These are phyloP conservation scores for Suillus placidus DNA, from an alignment of 768 basidiomycete species.

Conservation along the genomic window DNA sequence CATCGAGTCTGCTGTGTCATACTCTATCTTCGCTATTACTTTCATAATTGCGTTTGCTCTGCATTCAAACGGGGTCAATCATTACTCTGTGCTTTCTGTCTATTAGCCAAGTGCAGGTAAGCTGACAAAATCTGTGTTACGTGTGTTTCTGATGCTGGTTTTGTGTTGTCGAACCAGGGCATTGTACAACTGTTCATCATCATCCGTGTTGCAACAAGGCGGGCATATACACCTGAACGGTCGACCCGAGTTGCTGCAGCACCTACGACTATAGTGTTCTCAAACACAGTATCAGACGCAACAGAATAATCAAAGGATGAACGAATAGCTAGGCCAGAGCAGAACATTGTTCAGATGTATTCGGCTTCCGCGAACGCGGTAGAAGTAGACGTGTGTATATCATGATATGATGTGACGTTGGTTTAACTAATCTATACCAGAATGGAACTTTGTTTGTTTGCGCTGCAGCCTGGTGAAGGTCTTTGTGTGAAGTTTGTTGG, in stretches of 20 bases:
- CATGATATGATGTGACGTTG: background rate
- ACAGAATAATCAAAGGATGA: background rate
- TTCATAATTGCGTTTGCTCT: slow-evolving; percentile 36
- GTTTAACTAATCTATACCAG: background rate
- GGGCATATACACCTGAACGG: slow-evolving; percentile 14
- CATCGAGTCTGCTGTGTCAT: slow-evolving; percentile 39
- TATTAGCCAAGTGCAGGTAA: slow-evolving; percentile 36
- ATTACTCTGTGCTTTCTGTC: slow-evolving; percentile 34
- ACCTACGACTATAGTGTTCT: background rate
- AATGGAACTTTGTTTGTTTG: background rate
- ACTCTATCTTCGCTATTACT: slow-evolving; percentile 29
- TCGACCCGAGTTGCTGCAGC: background rate
- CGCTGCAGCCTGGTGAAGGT: no score
- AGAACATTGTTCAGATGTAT: background rate
- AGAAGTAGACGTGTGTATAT: background rate
- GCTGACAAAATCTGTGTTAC: background rate
- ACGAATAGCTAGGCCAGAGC: background rate
- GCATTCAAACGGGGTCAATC: slow-evolving; percentile 17
- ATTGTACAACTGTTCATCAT: slow-evolving; percentile 39
- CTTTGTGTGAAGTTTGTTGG: no score
- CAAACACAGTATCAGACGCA: background rate
- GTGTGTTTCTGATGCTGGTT: background rate
- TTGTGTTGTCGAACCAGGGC: slow-evolving; percentile 22
- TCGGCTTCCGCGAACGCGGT: background rate
- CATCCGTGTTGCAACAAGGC: slow-evolving; percentile 36